Evolutionary conservation across 306 rosid genomes (phyloP).

Genomic region (Cucurbita pepo): DNA sequence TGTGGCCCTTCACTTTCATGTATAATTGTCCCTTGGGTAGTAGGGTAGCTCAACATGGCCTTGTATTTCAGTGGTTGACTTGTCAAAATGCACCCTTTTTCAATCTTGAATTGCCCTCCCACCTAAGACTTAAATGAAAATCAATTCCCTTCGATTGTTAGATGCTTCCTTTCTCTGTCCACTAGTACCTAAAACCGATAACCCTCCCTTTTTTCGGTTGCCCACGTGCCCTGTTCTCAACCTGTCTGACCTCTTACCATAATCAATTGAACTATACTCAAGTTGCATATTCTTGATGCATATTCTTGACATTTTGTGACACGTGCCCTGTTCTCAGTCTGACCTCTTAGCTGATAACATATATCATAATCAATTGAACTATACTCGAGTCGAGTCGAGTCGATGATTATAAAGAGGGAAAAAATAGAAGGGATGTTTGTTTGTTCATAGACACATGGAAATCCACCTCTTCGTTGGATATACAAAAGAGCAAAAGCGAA

Average conservation of each 20-base stretch:
- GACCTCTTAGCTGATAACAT: no score
- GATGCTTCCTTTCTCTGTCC: slow-evolving; percentile 4
- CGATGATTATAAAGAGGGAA: no score
- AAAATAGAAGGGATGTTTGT: neutral
- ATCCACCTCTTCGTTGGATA: slow-evolving; percentile 6
- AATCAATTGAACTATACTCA: neutral
- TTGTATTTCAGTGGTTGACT: slow-evolving; percentile 10
- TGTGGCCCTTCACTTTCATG: neutral
- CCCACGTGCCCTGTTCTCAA: neutral
- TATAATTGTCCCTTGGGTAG: neutral
- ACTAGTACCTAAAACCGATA: neutral
- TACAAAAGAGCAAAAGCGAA: neutral
- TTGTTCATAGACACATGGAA: slow-evolving; percentile 1
- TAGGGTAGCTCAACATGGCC: neutral
- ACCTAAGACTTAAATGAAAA: neutral
- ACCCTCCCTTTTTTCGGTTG: neutral
- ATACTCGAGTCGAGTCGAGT: no score
- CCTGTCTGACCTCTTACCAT: no score
- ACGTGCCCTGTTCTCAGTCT: no score
- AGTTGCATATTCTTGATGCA: no score
- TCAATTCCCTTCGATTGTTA: neutral
- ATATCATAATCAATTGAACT: no score
- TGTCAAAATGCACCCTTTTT: neutral
- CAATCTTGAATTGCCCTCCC: slow-evolving; percentile 5
- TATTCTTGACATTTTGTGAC: no score